Evolutionary conservation across 306 rosid species (phyloP), one percentile per base, ranked within the genome.

Genomic region (Astragalus glycyphyllos): DNA sequence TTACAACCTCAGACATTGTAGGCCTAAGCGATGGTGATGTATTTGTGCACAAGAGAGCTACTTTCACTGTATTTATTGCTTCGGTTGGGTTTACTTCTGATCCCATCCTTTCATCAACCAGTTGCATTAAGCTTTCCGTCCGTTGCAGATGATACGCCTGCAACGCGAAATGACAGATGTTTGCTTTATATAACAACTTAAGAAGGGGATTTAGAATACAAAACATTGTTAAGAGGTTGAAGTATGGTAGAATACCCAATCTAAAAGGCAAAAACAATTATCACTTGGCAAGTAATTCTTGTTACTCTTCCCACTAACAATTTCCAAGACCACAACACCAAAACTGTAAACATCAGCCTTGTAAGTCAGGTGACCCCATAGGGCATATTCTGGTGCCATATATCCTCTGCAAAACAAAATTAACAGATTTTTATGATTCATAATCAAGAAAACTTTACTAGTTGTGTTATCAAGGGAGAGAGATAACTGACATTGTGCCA

Each of bases 381-480:
- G 63, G 7, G 91, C 91, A 84, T 90, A 90, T 35, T 87, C 93
- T 2, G 91, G 93, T 3, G 91, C 91, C 91, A 85, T 87, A 61
- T 87, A 90, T 59, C 91, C 96, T 73, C 91, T 85, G 79, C 76
- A 80, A 75, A 62, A 60, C 29, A 56, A 7, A 62, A 68, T 11
- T n/a, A 61, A 23, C 14, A 62, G n/a, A 50, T 56, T 68, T 11
- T 4, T 68, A n/a, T 4, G 41, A 20, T 57, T 74, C 59, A 50
- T 29, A 58, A 37, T 42, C 54, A 42, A 57, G 15, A 74, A 73
- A 73, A 64, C 34, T 47, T 44, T 41, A 23, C 16, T 20, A 49
- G 66, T 46, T 46, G 35, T 34, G 15, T 59, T 51, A 62, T 60
- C 64, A 71, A 57, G 51, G 73, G 57, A 68, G 57, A 77, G 75